Evolutionary conservation across 192 early-diverging fungal species (phyloP), one percentile per base, ranked within the genome.

Genomic region (Rhizophagus prolifer): DNA sequence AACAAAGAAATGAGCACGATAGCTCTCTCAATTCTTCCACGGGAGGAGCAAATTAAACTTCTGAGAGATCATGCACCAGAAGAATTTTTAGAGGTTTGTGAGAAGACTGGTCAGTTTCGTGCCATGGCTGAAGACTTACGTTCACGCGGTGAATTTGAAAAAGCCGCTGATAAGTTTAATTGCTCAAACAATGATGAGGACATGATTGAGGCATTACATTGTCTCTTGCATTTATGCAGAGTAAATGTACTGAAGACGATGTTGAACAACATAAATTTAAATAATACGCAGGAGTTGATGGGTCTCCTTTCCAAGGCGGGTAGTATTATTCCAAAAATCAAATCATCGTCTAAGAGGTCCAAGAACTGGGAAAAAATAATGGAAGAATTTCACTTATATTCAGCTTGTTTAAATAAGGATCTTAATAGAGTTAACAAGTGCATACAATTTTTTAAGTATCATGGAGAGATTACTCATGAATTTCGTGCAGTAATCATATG

Each of bases 401-500:
- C 3, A 62, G 72, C 72, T 61, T 74, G 26, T 61, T 74, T 63
- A 12, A 34, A 74, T 36, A 25, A n/a, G 4, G 36, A 63, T 16
- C 72, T 74, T 21, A 21, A 34, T 36, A 30, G 31, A 60, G 44
- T 73, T n/a, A 30, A 23, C 31, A 38, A 73, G 9, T 69, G 9
- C 8, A 31, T 59, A 26, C 19, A 58, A 72, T 60, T 60, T 21
- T 59, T 59, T 19, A 26, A 34, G 21, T 10, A n/a, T 2, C 54
- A 30, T 25, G 26, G 14, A 12, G 71, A 72, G 13, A 19, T 21
- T 10, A 28, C 26, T 21, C 13, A 9, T 34, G 71, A 72, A 30
- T 72, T 54, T 60, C 26, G 25, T 14, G 71, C 71, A 60, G 9
- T 72, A 72, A 72, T 7, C 28, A 60, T 72, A 14, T 72, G 72